phyloP scores from a whole-genome alignment of 2,329 filamentous ascomycete genomes.

The Canariomyces notabilis region DNA sequence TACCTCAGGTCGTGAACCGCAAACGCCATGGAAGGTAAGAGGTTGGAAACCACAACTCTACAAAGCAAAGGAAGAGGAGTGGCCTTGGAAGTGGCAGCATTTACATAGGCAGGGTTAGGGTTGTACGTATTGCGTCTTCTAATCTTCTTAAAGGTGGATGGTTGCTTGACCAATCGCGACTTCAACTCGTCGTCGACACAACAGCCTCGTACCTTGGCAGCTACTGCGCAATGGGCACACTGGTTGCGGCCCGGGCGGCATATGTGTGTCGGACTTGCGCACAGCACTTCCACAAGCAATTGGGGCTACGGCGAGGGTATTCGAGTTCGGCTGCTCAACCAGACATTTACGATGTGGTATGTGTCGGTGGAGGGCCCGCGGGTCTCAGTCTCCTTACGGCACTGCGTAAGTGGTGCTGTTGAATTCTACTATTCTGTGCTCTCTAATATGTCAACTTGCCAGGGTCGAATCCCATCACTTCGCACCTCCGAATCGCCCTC shows the following conservation, averaged over 20 bases:
- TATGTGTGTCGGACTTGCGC: slow-evolving; percentile 47
- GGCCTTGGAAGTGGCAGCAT: too few species aligned
- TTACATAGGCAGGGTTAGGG: slow-evolving; percentile 17
- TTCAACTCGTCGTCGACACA: background rate
- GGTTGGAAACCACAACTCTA: too few species aligned
- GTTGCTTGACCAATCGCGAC: background rate
- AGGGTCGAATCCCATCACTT: slow-evolving; percentile 73
- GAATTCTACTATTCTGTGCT: background rate
- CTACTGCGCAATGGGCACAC: slow-evolving; percentile 21
- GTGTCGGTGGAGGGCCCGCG: slow-evolving; percentile 83
- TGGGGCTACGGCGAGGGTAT: slow-evolving; percentile 38
- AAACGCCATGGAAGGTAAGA: too few species aligned
- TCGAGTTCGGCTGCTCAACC: slow-evolving; percentile 40
- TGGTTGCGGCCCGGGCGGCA: slow-evolving; percentile 23
- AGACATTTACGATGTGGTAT: slow-evolving; percentile 89
- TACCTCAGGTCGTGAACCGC: too few species aligned
- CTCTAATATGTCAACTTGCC: slow-evolving; percentile 1
- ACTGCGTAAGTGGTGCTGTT: slow-evolving; percentile 54
- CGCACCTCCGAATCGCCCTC: slow-evolving; percentile 75
- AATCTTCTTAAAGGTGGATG: background rate
- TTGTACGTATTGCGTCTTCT: background rate
- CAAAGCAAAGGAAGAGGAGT: too few species aligned
- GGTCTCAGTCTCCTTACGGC: slow-evolving; percentile 78
- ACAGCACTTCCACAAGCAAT: slow-evolving; percentile 33
- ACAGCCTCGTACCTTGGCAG: background rate